Conservation (phyloP, 2,329 filamentous ascomycete genomes). For the Cercospora zeina region DNA sequence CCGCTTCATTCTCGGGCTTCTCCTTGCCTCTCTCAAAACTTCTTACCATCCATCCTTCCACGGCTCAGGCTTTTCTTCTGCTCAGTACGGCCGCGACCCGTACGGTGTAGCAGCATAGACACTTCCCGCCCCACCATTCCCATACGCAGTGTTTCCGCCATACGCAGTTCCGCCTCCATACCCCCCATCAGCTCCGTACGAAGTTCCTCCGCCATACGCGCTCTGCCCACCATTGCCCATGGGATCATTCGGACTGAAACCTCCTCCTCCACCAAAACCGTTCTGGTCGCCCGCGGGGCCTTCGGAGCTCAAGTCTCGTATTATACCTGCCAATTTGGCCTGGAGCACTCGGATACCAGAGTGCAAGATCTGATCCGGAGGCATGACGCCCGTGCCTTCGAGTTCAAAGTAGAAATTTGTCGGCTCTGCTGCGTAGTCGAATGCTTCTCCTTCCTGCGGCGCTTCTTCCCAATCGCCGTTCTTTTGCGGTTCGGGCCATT, state of each 20-base stretch:
- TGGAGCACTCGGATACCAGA: constrained; percentile 87
- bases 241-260: constrained; percentile 53
- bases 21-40: background rate
- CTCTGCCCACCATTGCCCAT: constrained; percentile 64
- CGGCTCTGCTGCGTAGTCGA: constrained; percentile 87
- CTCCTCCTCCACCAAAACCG: constrained; percentile 55
- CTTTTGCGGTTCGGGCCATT: constrained; percentile 41
- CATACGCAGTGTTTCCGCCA: constrained; percentile 58
- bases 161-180: constrained; percentile 51
- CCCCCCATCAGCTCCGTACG: constrained; percentile 67
- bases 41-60: background rate
- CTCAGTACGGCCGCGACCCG: constrained; percentile 25
- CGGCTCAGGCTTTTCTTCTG: background rate
- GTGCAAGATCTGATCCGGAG: constrained; percentile 85
- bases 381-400: constrained; percentile 82
- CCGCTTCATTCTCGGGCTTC: background rate
- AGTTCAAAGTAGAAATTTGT: constrained; percentile 85
- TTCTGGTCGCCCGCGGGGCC: constrained; percentile 54
- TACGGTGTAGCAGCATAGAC: constrained; percentile 58
- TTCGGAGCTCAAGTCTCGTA: constrained; percentile 63
- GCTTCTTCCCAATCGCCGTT: constrained; percentile 79
- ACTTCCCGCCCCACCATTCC: constrained; percentile 50
- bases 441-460: constrained; percentile 76
- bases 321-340: constrained; percentile 80
- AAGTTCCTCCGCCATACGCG: constrained; percentile 65